Evolutionary conservation across 2,329 filamentous ascomycete genomes (phyloP), one percentile per base, ranked within the genome.

Genomic region (Aspergillus niger): DNA sequence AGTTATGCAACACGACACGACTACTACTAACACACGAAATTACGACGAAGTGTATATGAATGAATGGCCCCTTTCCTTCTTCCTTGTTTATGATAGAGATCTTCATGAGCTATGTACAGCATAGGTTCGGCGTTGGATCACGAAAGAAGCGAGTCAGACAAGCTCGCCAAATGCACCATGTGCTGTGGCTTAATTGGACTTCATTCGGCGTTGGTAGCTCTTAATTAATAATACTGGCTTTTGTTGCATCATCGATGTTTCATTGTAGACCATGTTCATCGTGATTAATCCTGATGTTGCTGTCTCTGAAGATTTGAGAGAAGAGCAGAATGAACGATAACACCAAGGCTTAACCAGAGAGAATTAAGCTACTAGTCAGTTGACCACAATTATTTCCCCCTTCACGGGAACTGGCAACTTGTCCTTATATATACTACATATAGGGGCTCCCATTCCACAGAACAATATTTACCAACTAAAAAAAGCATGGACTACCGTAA

Each of bases 21-120:
- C 54, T 59, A 65, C 30, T 56, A 44, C 51, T 61, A 36, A 59
- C 13, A 36, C 41, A 62, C 53, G 57, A 59, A 26, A 36, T 48
- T 52, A 43, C 57, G 47, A 38, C 20, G 28, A 55, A 32, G 59
- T 59, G 57, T 57, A 64, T 58, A 62, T 58, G 60, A 13, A 48
- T 47, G 55, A 38, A 44, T 8, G 24, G 32, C 26, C 26, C 26
- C 57, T 55, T 63, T 48, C 43, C 24, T 11, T 51, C 20, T 48
- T 44, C 20, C 30, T 41, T 51, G 47, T 47, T 30, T 41, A 20
- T 30, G 52, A 55, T 55, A 55, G 20, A 50, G 47, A 50, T 55
- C 22, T 32, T 50, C 39, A 50, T 44, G 22, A 20, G 20, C 28
- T 57, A 47, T 55, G 52, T 55, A 50, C 47, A 50, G 47, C 47